Conservation (phyloP, 495 filamentous ascomycete species). For the Usnea hakonensis region DNA sequence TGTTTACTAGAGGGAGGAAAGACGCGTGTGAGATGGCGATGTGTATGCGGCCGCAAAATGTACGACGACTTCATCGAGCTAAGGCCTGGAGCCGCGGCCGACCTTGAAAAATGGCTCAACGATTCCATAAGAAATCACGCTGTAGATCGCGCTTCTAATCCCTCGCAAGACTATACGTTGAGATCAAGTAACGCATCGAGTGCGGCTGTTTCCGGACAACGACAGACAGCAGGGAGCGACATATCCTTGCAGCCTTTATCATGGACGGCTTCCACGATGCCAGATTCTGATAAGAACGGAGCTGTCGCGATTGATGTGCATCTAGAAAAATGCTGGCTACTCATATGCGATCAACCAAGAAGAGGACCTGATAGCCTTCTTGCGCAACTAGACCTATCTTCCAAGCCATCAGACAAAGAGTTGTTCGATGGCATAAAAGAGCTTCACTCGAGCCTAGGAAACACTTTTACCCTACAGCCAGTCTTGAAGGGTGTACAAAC, state of each 20-base stretch:
- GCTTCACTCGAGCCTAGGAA: background rate
- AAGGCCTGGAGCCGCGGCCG: slow-evolving; percentile 30
- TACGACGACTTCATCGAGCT: slow-evolving; percentile 34
- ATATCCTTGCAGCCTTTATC: background rate
- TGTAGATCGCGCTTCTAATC: background rate
- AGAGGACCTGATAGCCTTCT: slow-evolving; percentile 11
- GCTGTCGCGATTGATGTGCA: background rate
- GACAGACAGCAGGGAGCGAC: background rate
- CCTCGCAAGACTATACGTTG: background rate
- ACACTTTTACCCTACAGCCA: slow-evolving; percentile 5
- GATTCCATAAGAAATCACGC: background rate
- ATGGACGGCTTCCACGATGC: background rate
- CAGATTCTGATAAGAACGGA: background rate
- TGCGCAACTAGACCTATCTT: slow-evolving; percentile 11
- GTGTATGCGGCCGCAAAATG: slow-evolving; percentile 31
- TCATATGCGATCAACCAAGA: slow-evolving; percentile 5
- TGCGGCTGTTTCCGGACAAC: background rate
- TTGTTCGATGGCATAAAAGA: slow-evolving; percentile 9
- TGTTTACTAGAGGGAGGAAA: slow-evolving; percentile 2
- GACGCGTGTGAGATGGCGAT: slow-evolving; percentile 31
- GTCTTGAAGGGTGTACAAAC: slow-evolving; percentile 27
- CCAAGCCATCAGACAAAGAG: slow-evolving; percentile 11
- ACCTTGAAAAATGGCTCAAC: slow-evolving; percentile 29
- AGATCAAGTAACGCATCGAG: background rate
- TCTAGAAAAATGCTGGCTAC: slow-evolving; percentile 16